Base-by-base conservation (phyloP, 176 grass and related monocot species). In the Musa acuminata region DNA sequence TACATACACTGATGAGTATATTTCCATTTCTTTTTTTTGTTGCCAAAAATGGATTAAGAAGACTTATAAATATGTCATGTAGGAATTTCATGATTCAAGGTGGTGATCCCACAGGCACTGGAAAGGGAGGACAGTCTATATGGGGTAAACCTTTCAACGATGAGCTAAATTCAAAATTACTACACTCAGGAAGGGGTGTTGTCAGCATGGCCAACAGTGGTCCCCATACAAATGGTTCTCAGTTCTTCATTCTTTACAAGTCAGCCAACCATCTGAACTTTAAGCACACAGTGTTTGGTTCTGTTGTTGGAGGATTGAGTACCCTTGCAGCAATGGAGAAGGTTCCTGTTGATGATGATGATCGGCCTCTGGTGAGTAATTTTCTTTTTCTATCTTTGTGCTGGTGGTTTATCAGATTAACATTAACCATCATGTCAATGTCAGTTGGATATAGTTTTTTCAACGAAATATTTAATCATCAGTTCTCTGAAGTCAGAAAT, bases 81-180 rank as follows among this genome's bases (percentile, higher is more conserved):
- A 98, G 94, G 82, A 98, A 98, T 48, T 98, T 98, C 80, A 98
- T 98, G 94, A 98, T 98, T 85, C 94, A 98, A 93, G 94, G 90
- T 77, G 94, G 90, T 73, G 94, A 98, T 72, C 94, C 94, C 69
- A 98, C 94, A 25, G 94, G 87, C 63, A 93, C 94, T 67, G 94
- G 94, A 72, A 98, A 83, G 53, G 93, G 93, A 76, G 94, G 94
- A 66, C 85, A 91, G 67, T 98, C 94, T 64, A 98, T 98, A 73
- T 98, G 94, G 90, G 90, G 85, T 79, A 88, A 98, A 77, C 90
- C 90, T 75, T 98, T 98, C 75, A 93, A 98, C 78, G 94, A 98
- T 52, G 94, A 98, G 66, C n/a, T 89, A n/a, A 90, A 98, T 79
- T 98, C 94, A 72, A 98, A 98, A 62, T 71, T 98, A 78, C 74